Evolutionary conservation across 177 flowering plant species (phyloP), one percentile per base, ranked within the genome.

Genomic region (Vitis hybrid): DNA sequence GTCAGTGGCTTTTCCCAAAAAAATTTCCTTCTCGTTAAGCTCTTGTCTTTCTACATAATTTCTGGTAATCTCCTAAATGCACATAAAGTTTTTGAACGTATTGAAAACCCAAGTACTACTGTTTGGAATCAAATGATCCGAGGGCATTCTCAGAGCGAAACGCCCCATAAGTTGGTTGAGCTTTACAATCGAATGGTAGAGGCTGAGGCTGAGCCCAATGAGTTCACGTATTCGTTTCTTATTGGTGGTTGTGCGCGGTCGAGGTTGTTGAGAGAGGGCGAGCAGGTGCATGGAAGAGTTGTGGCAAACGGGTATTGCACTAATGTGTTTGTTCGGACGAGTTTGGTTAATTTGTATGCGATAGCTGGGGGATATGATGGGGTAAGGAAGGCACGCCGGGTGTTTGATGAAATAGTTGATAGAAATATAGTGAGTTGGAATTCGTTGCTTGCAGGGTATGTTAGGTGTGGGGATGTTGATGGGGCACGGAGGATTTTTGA

Each of bases 81-180:
- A 11, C 69, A 51, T 35, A 70, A 62, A 62, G 67, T 81, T 67
- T 87, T 90, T 62, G 61, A 77, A 8, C 71, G 60, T 0, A 67
- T 85, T 49, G 27, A 72, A 13, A 74, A 40, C 61, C 92, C 88
- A 1, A 85, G 85, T 63, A 79, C 83, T 19, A 62, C 72, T 56
- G 35, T 78, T 0, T 91, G 88, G 86, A 91, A 91, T 73, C 94
- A 88, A 69, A 81, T 91, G 35, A 85, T 90, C 70, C 74, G 89
- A 74, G 83, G 85, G 68, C 71, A 80, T 65, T 69, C 82, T 30
- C 58, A 66, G 17, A 70, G 77, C 73, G 65, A 60, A 50, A 60
- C 62, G 5, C 80, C 86, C 0, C 27, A 63, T 1, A 66, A 63
- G 50, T 82, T 88, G 0, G 51, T 88, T 15, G 54, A 78, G 14